Evolutionary conservation across 176 grass and related monocot species (phyloP).

Genomic region (Dactylis glomerata): DNA sequence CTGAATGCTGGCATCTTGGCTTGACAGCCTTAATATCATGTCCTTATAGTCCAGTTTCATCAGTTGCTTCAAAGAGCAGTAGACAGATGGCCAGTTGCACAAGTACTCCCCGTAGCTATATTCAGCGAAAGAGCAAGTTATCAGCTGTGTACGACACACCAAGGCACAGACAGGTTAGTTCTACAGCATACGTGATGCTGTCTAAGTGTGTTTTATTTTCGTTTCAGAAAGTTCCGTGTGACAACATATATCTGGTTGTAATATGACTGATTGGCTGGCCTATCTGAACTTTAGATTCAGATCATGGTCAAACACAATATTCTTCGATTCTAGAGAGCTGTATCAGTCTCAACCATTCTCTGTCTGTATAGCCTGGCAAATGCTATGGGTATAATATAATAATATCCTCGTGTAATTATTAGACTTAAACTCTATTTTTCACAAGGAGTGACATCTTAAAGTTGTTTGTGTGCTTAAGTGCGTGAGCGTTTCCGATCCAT

Average conservation of each 20-base stretch:
- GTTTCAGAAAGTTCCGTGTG: background rate
- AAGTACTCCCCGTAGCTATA: slow-evolving; percentile 59
- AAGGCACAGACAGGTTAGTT: slow-evolving; percentile 78
- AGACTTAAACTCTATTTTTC: background rate
- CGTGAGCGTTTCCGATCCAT: background rate
- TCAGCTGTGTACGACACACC: slow-evolving; percentile 48
- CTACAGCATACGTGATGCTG: background rate
- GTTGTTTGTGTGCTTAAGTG: background rate
- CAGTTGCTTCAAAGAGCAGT: slow-evolving; percentile 47
- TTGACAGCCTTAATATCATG: slow-evolving; percentile 58
- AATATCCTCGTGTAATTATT: background rate
- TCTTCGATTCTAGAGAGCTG: background rate
- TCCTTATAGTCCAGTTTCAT: slow-evolving; percentile 52
- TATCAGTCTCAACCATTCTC: background rate
- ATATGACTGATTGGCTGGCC: background rate
- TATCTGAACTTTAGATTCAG: slow-evolving; percentile 17
- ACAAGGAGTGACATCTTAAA: background rate
- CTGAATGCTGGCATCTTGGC: slow-evolving; percentile 79
- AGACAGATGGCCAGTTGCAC: slow-evolving; percentile 58
- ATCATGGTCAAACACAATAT: background rate
- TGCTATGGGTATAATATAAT: background rate
- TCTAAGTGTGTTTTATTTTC: background rate
- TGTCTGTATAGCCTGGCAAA: background rate
- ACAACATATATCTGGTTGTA: background rate
- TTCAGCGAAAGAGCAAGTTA: slow-evolving; percentile 58